Evolutionary conservation across 768 basidiomycete species (phyloP).

Genomic region (Lepiota brunneoincarnata): DNA sequence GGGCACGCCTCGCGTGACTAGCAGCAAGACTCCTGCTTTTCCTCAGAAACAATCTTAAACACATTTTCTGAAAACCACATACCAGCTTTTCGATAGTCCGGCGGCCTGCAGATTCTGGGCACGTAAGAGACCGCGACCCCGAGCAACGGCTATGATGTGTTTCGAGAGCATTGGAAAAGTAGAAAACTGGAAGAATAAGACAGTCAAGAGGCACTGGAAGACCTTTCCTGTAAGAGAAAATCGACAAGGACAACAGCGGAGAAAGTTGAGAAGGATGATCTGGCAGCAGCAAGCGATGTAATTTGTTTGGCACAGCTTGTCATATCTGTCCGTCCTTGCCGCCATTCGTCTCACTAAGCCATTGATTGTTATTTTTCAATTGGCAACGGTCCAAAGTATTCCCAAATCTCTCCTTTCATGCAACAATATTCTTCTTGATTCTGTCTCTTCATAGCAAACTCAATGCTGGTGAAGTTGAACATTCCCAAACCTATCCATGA

Average conservation of each 20-base stretch:
- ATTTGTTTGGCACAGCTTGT: conserved; percentile 19
- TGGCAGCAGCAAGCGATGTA: conserved; percentile 11
- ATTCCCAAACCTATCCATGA: background rate
- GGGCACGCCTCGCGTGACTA: conserved; percentile 46
- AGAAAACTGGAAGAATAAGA: background rate
- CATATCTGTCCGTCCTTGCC: background rate
- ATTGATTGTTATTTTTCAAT: too few relatives aligned
- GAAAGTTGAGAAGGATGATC: conserved; percentile 1
- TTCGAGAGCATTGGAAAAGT: conserved; percentile 58
- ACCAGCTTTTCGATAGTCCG: conserved; percentile 22
- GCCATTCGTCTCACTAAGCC: too few relatives aligned
- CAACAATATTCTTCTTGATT: background rate
- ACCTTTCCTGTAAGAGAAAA: background rate
- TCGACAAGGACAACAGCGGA: background rate
- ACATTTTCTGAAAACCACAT: background rate
- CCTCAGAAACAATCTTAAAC: conserved; percentile 11
- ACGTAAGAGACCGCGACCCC: conserved; percentile 50
- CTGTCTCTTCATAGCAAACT: background rate
- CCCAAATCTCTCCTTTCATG: too few relatives aligned
- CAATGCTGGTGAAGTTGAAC: background rate
- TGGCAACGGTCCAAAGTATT: too few relatives aligned
- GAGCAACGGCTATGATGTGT: conserved; percentile 64
- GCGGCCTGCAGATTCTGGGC: conserved; percentile 28
- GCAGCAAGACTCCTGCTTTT: conserved; percentile 42
- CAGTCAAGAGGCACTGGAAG: background rate